phyloP scores from a whole-genome alignment of 202 grass and related monocot genomes.

The Schoenoplectus triqueter region DNA sequence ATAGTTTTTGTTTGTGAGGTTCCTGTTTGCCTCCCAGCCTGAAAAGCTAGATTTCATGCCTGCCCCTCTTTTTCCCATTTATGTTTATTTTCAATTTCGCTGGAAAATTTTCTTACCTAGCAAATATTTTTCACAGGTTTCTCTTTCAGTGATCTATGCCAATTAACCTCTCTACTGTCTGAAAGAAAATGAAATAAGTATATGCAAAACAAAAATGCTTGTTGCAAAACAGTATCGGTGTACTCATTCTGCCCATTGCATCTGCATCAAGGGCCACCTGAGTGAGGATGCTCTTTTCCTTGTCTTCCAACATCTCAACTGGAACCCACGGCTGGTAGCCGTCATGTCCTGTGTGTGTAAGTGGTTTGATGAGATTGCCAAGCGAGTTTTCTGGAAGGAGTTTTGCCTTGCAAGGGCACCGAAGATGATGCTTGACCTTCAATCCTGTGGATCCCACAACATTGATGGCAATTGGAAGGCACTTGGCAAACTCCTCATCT shows the following conservation, averaged over 20 bases:
- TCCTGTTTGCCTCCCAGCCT: background rate
- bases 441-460: constrained; percentile 80
- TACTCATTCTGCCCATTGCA: constrained; percentile 79
- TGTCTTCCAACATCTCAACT: constrained; percentile 85
- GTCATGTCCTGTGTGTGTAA: constrained; percentile 92
- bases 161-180: constrained; percentile 12
- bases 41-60: background rate
- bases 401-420: constrained; percentile 90
- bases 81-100: constrained; percentile 7
- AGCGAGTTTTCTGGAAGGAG: constrained; percentile 88
- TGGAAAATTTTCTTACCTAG: constrained; percentile 16
- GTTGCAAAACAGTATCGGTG: constrained; percentile 93
- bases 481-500: constrained; percentile 92
- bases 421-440: constrained; percentile 98
- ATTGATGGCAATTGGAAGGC: constrained; percentile 98
- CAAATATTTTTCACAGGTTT: constrained; percentile 15
- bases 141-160: background rate
- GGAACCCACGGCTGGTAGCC: constrained; percentile 88
- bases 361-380: constrained; percentile 97
- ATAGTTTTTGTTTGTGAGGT: constrained; percentile 24
- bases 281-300: constrained; percentile 88
- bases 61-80: background rate
- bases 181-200: constrained; percentile 34
- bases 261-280: constrained; percentile 87
- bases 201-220: constrained; percentile 54